Evolutionary conservation across 1,139 yeast species (phyloP), one percentile per base, ranked within the genome.

Genomic region (Nakaseomyces nivariensis): DNA sequence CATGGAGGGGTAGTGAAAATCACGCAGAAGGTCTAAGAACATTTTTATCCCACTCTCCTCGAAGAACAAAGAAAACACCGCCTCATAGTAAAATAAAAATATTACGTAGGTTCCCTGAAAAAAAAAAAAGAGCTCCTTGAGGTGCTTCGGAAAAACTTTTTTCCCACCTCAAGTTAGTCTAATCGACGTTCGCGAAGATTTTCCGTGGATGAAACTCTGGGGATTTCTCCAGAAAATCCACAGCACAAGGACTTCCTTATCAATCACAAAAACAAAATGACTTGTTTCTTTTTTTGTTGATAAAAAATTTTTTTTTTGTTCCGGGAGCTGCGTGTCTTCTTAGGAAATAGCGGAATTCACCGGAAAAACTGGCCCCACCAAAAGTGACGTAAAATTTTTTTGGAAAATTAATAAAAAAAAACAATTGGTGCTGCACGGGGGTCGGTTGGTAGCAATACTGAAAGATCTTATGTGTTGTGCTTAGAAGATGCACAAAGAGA

Each of bases 291-390:
- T 38, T 38, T 38, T 24, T 29, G 31, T 29, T 29, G 31, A 29
- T 29, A 29, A 29, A 29, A 29, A 29, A 29, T 2, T 29, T 29
- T 17, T 17, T 17, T 29, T 29, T 9, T 7, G 31, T 29, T 29
- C 31, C 31, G 31, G 24, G 40, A 34, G 5, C 24, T 33, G n/a
- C 36, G 36, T 10, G 36, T 33, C 10, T 33, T 33, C 36, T 33
- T 8, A 33, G 13, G 5, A 33, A 33, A 11, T 9, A 4, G 24
- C 42, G 42, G 42, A 38, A 38, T 38, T 25, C 42, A 38, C 31
- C 42, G 42, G 42, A 38, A 38, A 24, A 38, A 38, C 42, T n/a
- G n/a, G 10, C 42, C 42, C 42, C 42, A 38, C 42, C 42, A 38
- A 38, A 25, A 25, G 42, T 38, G 42, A 38, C 42, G 42, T 38